Evolutionary conservation across 371 early-diverging fungal genomes (phyloP).

Genomic region (Chytridium lagenaria): DNA sequence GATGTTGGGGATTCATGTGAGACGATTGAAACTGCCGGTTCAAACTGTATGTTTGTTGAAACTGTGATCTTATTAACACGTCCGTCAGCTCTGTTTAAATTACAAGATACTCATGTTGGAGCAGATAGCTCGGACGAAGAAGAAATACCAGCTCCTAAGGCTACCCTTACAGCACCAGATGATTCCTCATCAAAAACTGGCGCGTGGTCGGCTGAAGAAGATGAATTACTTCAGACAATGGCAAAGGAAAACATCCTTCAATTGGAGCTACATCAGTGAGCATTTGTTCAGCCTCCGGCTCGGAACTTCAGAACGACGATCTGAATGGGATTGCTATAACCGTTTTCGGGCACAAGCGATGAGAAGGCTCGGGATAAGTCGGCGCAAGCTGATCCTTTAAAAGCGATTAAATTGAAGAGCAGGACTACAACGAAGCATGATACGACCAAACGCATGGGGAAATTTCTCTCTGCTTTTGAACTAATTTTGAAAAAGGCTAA

Average conservation of each 20-base stretch:
- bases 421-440: conserved; percentile 26
- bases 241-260: conserved; percentile 67
- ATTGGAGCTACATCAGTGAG: conserved; percentile 74
- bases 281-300: conserved; percentile 63
- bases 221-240: conserved; percentile 63
- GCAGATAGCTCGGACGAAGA: background rate
- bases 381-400: background rate
- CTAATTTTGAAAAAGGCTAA: conserved; percentile 38
- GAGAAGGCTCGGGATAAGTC: conserved; percentile 15
- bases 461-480: conserved; percentile 45
- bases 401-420: background rate
- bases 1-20: background rate
- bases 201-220: conserved; percentile 74
- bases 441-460: conserved; percentile 30
- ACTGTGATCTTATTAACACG: too few species aligned
- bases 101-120: too few species aligned
- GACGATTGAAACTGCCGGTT: background rate
- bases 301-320: conserved; percentile 61
- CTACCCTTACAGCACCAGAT: conserved; percentile 8
- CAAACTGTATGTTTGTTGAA: too few species aligned
- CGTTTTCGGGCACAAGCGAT: conserved; percentile 56
- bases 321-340: conserved; percentile 72
- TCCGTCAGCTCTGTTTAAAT: too few species aligned
- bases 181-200: background rate
- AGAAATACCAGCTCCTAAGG: conserved; percentile 15